Evolutionary conservation across 2,329 filamentous ascomycete species (phyloP).

Genomic region (Talaromyces piceae): DNA sequence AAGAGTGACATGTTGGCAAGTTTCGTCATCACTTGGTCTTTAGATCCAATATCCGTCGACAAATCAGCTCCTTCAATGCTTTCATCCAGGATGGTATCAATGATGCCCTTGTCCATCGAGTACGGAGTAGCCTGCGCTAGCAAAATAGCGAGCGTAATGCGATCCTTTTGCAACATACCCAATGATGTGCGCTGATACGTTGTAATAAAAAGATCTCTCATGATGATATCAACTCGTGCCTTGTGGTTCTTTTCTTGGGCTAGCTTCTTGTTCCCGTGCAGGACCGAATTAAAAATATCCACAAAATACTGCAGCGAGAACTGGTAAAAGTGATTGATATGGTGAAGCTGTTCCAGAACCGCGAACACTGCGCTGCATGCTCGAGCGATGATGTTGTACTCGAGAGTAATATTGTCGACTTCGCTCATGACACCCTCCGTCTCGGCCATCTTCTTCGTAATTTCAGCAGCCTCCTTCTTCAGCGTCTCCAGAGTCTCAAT

Average conservation of each 20-base stretch:
- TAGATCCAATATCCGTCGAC: slow-evolving; percentile 58
- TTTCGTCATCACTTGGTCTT: slow-evolving; percentile 60
- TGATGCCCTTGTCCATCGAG: slow-evolving; percentile 82
- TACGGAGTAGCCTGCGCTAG: slow-evolving; percentile 94
- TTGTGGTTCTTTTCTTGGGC: slow-evolving; percentile 66
- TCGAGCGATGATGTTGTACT: slow-evolving; percentile 87
- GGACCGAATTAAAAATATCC: slow-evolving; percentile 90
- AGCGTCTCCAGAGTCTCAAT: slow-evolving; percentile 96
- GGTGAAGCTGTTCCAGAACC: slow-evolving; percentile 91
- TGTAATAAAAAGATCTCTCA: slow-evolving; percentile 83
- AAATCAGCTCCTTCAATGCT: slow-evolving; percentile 69
- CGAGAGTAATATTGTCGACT: slow-evolving; percentile 88
- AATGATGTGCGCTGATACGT: slow-evolving; percentile 91
- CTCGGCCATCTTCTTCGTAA: slow-evolving; percentile 90
- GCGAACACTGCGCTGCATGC: slow-evolving; percentile 97
- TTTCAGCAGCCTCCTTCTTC: slow-evolving; percentile 95
- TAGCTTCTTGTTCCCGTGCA: slow-evolving; percentile 70
- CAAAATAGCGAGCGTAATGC: slow-evolving; percentile 88
- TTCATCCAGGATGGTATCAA: slow-evolving; percentile 79
- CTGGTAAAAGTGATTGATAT: slow-evolving; percentile 98
- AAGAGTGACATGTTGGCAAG: slow-evolving; percentile 65
- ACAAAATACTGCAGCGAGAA: slow-evolving; percentile 98
- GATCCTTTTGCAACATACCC: slow-evolving; percentile 85
- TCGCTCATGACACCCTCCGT: slow-evolving; percentile 98
- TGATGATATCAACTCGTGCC: slow-evolving; percentile 76